phyloP scores from a whole-genome alignment of 2,329 filamentous ascomycete species.

The Pseudogymnoascus sp. region DNA sequence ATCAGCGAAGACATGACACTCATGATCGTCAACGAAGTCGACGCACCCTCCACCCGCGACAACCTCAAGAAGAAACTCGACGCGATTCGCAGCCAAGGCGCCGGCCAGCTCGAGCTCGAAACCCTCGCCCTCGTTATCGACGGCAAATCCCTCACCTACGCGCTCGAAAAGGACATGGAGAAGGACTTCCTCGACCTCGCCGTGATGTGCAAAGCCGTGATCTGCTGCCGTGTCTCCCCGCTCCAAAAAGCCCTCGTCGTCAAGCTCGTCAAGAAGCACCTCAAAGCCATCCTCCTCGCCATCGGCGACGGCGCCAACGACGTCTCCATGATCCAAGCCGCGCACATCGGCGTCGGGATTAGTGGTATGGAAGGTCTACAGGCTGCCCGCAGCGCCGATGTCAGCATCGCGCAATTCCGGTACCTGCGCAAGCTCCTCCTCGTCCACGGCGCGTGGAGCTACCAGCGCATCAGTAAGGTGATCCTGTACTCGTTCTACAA shows the following conservation, averaged over 20 bases:
- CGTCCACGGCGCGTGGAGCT: slow-evolving; percentile 95
- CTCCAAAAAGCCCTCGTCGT: slow-evolving; percentile 96
- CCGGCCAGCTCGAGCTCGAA: slow-evolving; percentile 70
- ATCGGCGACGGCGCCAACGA: slow-evolving; percentile 98
- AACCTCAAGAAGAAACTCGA: slow-evolving; percentile 92
- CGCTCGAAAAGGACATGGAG: slow-evolving; percentile 87
- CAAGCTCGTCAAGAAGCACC: slow-evolving; percentile 88
- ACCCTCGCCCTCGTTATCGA: slow-evolving; percentile 89
- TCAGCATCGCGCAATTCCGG: slow-evolving; percentile 91
- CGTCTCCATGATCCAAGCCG: slow-evolving; percentile 99
- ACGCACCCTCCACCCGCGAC: slow-evolving; percentile 66
- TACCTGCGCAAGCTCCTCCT: slow-evolving; percentile 88
- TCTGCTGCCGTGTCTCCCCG: slow-evolving; percentile 94
- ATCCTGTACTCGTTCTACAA: slow-evolving; percentile 99
- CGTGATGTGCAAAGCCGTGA: slow-evolving; percentile 95
- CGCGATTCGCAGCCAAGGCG: slow-evolving; percentile 76
- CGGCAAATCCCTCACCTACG: slow-evolving; percentile 88
- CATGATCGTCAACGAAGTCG: slow-evolving; percentile 90
- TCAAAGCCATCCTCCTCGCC: slow-evolving; percentile 83
- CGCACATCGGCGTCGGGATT: slow-evolving; percentile 95
- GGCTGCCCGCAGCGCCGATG: slow-evolving; percentile 89
- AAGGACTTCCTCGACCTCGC: slow-evolving; percentile 89
- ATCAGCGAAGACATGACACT: slow-evolving; percentile 99
- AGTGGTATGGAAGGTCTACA: slow-evolving; percentile 95
- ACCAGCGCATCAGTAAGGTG: slow-evolving; percentile 92